Base-by-base conservation (phyloP, 495 filamentous ascomycete genomes). In the Aspergillus coremiiformis region DNA sequence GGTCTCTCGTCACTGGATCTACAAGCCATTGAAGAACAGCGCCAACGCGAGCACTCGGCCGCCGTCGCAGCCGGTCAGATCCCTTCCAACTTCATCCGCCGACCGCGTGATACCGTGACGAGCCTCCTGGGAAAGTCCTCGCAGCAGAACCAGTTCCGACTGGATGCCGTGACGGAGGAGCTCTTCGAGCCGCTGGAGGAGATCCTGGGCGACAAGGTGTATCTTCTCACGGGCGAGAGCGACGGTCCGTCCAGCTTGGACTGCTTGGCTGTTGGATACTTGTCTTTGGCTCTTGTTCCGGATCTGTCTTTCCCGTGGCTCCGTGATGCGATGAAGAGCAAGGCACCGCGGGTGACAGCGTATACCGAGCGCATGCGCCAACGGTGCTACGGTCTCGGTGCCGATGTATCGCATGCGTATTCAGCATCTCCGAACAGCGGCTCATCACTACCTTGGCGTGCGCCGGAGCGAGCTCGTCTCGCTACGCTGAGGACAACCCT, bases 241-340 rank as follows among this genome's bases (percentile, higher is more conserved):
- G 61, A 65, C 0, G 55, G 62, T 3, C 74, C 80, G 4, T 77
- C 80, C n/a, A 83, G 75, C 44, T 66, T 89, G n/a, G 85, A 95
- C 67, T 95, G 87, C 62, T 58, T 95, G 22, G 84, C 79, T 1
- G 74, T 86, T 51, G 93, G 82, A 19, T 95, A 92, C 66, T 68
- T 96, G 37, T 77, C 80, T 7, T 65, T 96, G 37, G 85, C 86
- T 66, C 67, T 87, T 3, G 73, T 85, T 17, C 82, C 87, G 2
- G 76, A 84, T 0, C 63, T 93, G 23, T 86, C 89, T 19, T 77
- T 85, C 45, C 64, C 79, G 21, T 96, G 87, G 82, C 73, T 95
- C 19, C 70, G 73, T 43, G 78, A 84, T 44, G 72, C 76, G 7
- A 75, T 96, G 66, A 65, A 70, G 47, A 64, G 56, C 37, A 78